Evolutionary conservation across 164 flowering plant species (phyloP), one percentile per base, ranked within the genome.

Genomic region (Taxillus chinensis): DNA sequence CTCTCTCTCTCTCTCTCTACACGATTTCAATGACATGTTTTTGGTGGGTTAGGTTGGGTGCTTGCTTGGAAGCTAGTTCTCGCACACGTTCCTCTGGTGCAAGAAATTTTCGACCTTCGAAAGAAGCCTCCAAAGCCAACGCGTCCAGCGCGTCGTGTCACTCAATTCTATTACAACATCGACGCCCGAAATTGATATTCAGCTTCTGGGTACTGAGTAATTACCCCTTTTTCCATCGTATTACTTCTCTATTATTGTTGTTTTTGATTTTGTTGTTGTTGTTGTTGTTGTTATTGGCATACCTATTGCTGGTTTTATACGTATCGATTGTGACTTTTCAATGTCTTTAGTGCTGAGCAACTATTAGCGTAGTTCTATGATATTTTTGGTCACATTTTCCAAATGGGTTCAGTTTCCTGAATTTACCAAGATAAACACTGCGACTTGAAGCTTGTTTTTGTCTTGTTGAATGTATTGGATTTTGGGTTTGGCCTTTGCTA

Each of bases 11-110:
- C 46, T 5, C n/a, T 1, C 10, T 50, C 11, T 54, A 27, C 27
- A 27, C 27, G 27, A 27, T 27, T 27, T 27, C 27, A 2, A 27
- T 27, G 27, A 27, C 27, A 27, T 27, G 27, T 43, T 43, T 43
- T 43, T 43, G 46, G 46, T 43, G 46, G 46, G 58, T 69, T 57
- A 89, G 96, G 95, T 64, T 93, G 97, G 98, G 70, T 67, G 40
- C 68, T 84, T 77, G 97, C 98, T 12, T 88, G 97, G 98, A 90
- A 86, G 71, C 70, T 88, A 42, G 90, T 93, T 10, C 80, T 86
- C 63, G 89, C 83, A 67, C 98, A 86, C 61, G 96, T 93, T 27
- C 96, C 98, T 41, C 62, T 93, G 61, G 89, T 90, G 46, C 98
- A 88, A 69, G 98, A 90, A 69, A 83, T 88, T n/a, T 86, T 72